Evolutionary conservation across 1,284 basidiomycete species (phyloP).

Genomic region (Trametes sp.): DNA sequence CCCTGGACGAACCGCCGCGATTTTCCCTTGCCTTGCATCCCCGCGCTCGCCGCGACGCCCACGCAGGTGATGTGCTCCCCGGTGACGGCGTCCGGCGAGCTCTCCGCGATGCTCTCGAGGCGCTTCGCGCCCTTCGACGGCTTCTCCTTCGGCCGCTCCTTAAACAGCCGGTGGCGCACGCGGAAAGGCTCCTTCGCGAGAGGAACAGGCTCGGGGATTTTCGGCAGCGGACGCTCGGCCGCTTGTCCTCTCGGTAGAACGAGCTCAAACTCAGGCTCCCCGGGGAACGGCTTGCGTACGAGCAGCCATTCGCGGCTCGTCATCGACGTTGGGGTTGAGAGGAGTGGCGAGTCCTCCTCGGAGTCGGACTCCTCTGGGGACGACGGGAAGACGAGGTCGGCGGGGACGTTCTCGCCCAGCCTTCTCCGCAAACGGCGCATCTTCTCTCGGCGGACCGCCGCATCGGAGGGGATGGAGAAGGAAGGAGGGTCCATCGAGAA

Average conservation of each 20-base stretch:
- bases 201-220: not conserved
- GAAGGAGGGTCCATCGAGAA: conserved; percentile 40
- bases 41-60: conserved; percentile 34
- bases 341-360: conserved; percentile 32
- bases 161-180: conserved; percentile 21
- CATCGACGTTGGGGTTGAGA: conserved; percentile 25
- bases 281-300: conserved; percentile 25
- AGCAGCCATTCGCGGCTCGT: conserved; percentile 29
- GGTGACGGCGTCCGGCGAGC: not conserved
- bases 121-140: conserved; percentile 23
- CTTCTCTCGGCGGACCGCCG: conserved; percentile 56
- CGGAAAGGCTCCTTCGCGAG: conserved; percentile 2
- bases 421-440: conserved; percentile 65
- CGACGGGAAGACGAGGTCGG: conserved; percentile 61
- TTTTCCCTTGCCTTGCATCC: conserved; percentile 28
- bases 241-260: no score
- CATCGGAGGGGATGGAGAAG: conserved; percentile 50
- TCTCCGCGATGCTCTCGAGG: conserved; percentile 30
- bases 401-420: conserved; percentile 66
- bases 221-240: not conserved
- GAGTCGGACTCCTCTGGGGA: conserved; percentile 30
- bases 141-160: conserved; percentile 25
- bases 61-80: conserved; percentile 24
- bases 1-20: conserved; percentile 35
- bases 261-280: not conserved